Base-by-base conservation (phyloP, 164 flowering plant genomes). In the Aristolochia contorta region DNA sequence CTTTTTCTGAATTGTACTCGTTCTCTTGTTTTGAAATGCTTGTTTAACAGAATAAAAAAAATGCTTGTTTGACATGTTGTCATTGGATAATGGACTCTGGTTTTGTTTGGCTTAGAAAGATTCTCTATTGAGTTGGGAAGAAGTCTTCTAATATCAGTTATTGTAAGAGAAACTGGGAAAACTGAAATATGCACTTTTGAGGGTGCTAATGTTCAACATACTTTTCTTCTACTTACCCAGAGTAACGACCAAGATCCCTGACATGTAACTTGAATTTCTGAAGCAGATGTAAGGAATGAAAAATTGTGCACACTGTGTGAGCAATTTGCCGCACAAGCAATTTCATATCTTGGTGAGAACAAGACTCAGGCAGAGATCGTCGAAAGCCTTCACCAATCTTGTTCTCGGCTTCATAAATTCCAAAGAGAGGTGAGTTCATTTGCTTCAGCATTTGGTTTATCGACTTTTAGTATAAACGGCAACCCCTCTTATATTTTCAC, bases 221-320 rank as follows among this genome's bases (percentile, higher is more conserved):
- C 59, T 60, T 33, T 64, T 54, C 12, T 55, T 65, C 61, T 61
- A 82, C 80, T 54, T 61, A 32, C 63, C 63, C 72, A 69, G 75
- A 46, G 60, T 16, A 60, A 59, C 45, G 19, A 30, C 57, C 61
- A 57, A 62, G 69, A 57, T 37, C 58, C 47, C 30, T 63, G 52
- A 48, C 48, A 12, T 37, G 67, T 71, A 56, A 25, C 46, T 58
- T 67, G 69, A 66, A 55, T 65, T 61, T 59, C 54, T 54, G 65
- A 66, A 37, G 65, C 62, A 37, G 59, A 54, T 67, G 63, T 27
- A n/a, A 58, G 43, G 63, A 74, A 81, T 55, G 68, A 74, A 6
- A 66, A 73, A 12, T 61, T 86, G 7, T 93, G 96, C 75, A 63
- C 80, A 25, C 49, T 83, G 56, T 93, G 98, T 70, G 87, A 89